phyloP scores from a whole-genome alignment of 495 filamentous ascomycete genomes.

The Aspergillus asperescens region DNA sequence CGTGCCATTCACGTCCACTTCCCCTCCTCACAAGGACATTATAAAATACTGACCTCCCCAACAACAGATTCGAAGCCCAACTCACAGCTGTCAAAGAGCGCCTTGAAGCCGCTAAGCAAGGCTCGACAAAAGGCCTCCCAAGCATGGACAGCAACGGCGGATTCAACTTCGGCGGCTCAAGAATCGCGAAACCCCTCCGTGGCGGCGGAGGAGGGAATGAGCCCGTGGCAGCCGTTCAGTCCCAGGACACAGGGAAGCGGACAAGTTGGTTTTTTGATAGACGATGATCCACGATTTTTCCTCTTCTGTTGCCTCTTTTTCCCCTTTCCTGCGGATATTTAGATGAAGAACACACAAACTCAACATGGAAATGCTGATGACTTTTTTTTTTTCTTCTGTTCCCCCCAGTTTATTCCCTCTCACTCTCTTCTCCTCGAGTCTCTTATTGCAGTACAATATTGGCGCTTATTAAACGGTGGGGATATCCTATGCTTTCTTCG shows the following conservation, averaged over 20 bases:
- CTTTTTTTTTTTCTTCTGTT: slow-evolving; percentile 8
- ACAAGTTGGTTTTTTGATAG: slow-evolving; percentile 50
- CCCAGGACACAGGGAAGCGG: slow-evolving; percentile 45
- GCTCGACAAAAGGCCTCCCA: slow-evolving; percentile 74
- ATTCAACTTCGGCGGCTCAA: slow-evolving; percentile 72
- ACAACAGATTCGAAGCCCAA: slow-evolving; percentile 84
- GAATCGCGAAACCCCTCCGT: slow-evolving; percentile 95
- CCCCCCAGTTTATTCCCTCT: background rate
- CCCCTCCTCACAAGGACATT: background rate
- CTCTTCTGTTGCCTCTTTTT: slow-evolving; percentile 26
- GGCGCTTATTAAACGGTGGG: background rate
- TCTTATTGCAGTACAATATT: too few relatives aligned
- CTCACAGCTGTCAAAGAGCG: slow-evolving; percentile 96
- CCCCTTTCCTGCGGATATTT: slow-evolving; percentile 9
- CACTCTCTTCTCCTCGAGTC: background rate
- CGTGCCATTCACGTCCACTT: slow-evolving; percentile 26
- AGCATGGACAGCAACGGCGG: slow-evolving; percentile 54
- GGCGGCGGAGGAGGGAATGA: slow-evolving; percentile 64
- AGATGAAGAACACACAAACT: background rate
- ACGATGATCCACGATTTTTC: slow-evolving; percentile 35
- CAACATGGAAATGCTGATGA: background rate
- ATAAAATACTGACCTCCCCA: background rate
- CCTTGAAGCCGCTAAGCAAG: slow-evolving; percentile 88
- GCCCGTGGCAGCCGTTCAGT: slow-evolving; percentile 38
- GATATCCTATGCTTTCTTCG: background rate